Evolutionary conservation across 129 eudicot genomes (phyloP).

Genomic region (Mikania micrantha): DNA sequence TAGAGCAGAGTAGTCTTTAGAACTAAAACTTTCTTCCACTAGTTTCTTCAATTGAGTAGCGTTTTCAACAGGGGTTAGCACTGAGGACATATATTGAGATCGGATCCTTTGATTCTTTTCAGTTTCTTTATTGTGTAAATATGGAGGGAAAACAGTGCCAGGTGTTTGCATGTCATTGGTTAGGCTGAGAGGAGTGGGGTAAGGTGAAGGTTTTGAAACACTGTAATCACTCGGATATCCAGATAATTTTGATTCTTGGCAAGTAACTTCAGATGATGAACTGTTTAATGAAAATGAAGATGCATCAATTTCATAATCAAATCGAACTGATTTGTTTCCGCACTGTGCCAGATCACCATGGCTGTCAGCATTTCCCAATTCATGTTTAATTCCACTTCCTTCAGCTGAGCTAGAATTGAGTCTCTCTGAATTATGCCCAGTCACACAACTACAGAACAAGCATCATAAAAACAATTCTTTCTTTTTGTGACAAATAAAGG

Average conservation of each 20-base stretch:
- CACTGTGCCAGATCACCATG: constrained; percentile 18
- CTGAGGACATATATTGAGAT: constrained; percentile 64
- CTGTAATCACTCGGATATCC: constrained; percentile 25
- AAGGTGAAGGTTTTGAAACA: constrained; percentile 54
- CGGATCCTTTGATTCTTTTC: constrained; percentile 54
- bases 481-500: background rate
- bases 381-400: constrained; percentile 11
- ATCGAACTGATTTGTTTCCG: constrained; percentile 50
- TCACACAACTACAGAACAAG: constrained; percentile 35
- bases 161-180: constrained; percentile 87
- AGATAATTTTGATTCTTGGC: constrained; percentile 29
- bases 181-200: constrained; percentile 65
- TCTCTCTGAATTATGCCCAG: constrained; percentile 28
- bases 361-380: background rate
- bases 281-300: constrained; percentile 40
- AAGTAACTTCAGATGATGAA: constrained; percentile 31
- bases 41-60: constrained; percentile 31
- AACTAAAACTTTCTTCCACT: constrained; percentile 28
- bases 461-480: background rate
- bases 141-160: constrained; percentile 67
- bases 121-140: constrained; percentile 24
- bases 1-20: constrained; percentile 19
- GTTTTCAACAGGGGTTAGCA: constrained; percentile 44
- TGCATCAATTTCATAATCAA: constrained; percentile 34
- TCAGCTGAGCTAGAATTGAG: constrained; percentile 25